Conservation (phyloP, 2,329 filamentous ascomycete genomes). For the Tolypocladium amazonense region DNA sequence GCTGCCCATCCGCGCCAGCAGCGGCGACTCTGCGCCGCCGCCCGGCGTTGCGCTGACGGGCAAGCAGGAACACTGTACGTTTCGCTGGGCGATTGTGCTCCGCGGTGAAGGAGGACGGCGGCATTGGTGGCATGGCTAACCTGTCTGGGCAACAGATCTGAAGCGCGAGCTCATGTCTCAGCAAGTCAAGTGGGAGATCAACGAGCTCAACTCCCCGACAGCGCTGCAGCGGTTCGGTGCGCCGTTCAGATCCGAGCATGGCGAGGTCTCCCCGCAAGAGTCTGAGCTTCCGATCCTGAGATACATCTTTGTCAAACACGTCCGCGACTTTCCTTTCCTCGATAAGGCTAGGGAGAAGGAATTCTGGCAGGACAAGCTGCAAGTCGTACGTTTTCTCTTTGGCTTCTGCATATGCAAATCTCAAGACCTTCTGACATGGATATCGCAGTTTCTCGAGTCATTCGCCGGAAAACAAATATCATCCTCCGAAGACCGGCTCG, state of each 20-base stretch:
- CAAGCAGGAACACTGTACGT: constrained; percentile 93
- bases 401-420: neutral
- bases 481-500: constrained; percentile 87
- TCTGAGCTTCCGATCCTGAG: constrained; percentile 88
- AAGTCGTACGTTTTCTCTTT: constrained; percentile 56
- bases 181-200: constrained; percentile 84
- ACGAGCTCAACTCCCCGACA: constrained; percentile 87
- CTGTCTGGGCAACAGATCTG: constrained; percentile 50
- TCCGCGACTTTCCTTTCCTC: constrained; percentile 94
- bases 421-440: neutral
- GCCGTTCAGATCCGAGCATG: constrained; percentile 84
- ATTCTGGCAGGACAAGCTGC: constrained; percentile 98
- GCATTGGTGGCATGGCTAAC: constrained; percentile 9
- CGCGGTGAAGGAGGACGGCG: neutral
- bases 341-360: constrained; percentile 97
- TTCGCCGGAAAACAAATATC: constrained; percentile 97
- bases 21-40: constrained; percentile 20
- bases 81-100: neutral
- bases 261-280: constrained; percentile 86
- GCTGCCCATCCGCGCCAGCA: constrained; percentile 19
- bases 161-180: constrained; percentile 89
- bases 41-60: constrained; percentile 58
- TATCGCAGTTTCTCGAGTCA: constrained; percentile 74
- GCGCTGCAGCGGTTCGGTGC: constrained; percentile 91
- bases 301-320: constrained; percentile 96